Conservation (phyloP, 768 basidiomycete genomes). For the Leccinum obscurum region DNA sequence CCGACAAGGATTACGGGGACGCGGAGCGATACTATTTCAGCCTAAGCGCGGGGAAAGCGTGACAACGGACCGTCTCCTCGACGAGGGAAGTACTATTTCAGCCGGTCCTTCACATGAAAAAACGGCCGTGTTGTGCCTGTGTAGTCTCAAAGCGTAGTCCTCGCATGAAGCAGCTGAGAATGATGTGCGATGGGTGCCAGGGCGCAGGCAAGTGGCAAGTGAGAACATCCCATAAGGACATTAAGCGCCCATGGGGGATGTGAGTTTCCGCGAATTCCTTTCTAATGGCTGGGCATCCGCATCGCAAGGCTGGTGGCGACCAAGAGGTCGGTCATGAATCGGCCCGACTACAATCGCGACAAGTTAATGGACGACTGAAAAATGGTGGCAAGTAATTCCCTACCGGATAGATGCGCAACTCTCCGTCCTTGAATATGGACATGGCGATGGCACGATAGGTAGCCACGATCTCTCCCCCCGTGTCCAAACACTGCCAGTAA, state of each 20-base stretch:
- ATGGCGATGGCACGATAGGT: slow-evolving; percentile 27
- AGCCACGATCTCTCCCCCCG: slow-evolving; percentile 23
- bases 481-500: slow-evolving; percentile 20
- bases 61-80: not conserved
- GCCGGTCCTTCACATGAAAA: not conserved
- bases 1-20: not conserved
- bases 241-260: not conserved
- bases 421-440: slow-evolving; percentile 29
- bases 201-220: not conserved
- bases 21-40: not conserved
- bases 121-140: not conserved
- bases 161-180: not conserved
- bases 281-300: slow-evolving; percentile 21
- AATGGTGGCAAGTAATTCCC: not conserved
- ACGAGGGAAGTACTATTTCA: not conserved
- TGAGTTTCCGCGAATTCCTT: not conserved
- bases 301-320: slow-evolving; percentile 31
- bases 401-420: slow-evolving; percentile 29
- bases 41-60: not conserved
- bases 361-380: not conserved
- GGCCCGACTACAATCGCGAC: slow-evolving; percentile 18
- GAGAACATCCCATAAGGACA: not conserved
- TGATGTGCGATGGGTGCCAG: not conserved
- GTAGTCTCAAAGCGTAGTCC: not conserved
- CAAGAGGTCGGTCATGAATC: slow-evolving; percentile 28